Conservation (phyloP, 2,329 filamentous ascomycete genomes). For the Ophiostoma australiae region DNA sequence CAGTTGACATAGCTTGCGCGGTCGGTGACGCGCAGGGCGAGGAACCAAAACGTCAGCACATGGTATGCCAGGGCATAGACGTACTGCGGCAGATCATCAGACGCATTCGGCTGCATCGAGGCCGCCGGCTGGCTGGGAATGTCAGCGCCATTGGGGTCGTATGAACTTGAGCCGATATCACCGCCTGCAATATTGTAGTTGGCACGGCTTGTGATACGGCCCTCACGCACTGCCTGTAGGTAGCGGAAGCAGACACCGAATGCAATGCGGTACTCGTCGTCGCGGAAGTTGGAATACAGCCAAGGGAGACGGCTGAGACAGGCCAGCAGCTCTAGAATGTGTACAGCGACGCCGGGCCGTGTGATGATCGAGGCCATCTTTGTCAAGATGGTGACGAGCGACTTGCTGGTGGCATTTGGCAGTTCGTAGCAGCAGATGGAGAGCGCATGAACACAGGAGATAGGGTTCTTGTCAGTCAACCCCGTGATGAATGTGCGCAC, state of each 20-base stretch:
- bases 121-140: slow-evolving; percentile 29
- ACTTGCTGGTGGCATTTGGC: slow-evolving; percentile 79
- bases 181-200: slow-evolving; percentile 28
- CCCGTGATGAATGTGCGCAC: slow-evolving; percentile 82
- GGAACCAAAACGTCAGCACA: slow-evolving; percentile 95
- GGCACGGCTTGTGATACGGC: slow-evolving; percentile 45
- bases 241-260: slow-evolving; percentile 96
- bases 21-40: slow-evolving; percentile 79
- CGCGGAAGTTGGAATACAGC: slow-evolving; percentile 80
- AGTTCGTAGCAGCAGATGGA: slow-evolving; percentile 94
- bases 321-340: slow-evolving; percentile 93
- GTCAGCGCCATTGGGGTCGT: slow-evolving; percentile 29
- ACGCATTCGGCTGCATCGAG: slow-evolving; percentile 30
- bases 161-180: background rate
- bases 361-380: slow-evolving; percentile 97
- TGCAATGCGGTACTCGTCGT: slow-evolving; percentile 88
- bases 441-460: slow-evolving; percentile 88
- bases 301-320: slow-evolving; percentile 78
- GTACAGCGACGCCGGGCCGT: slow-evolving; percentile 82
- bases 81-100: slow-evolving; percentile 83
- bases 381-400: slow-evolving; percentile 77
- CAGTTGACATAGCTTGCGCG: slow-evolving; percentile 78
- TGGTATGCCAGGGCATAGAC: slow-evolving; percentile 92
- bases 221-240: slow-evolving; percentile 78
- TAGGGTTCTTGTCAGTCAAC: slow-evolving; percentile 81